Evolutionary conservation across 2,329 filamentous ascomycete genomes (phyloP).

Genomic region (Apiospora aurea): DNA sequence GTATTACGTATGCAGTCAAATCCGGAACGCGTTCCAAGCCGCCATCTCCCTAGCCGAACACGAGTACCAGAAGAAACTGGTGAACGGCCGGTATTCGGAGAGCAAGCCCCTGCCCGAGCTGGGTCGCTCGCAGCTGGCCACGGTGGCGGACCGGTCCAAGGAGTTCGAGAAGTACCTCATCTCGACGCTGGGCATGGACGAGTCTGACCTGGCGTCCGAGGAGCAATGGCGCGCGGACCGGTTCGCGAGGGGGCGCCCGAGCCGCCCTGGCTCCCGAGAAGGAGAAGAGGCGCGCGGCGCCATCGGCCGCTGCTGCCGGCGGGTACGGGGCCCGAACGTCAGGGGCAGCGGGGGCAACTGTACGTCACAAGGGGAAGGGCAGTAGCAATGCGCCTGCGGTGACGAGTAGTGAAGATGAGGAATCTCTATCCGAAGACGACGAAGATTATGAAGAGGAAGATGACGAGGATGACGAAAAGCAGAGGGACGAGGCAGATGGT

Average conservation of each 20-base stretch:
- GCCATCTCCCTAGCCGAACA: conserved; percentile 24
- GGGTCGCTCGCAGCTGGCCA: conserved; percentile 26
- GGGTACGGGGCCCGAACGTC: too few species aligned
- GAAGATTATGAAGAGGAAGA: not conserved
- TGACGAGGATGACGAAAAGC: not conserved
- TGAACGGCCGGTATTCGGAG: not conserved
- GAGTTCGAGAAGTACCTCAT: conserved; percentile 30
- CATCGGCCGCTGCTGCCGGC: too few species aligned
- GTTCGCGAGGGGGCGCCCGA: not conserved
- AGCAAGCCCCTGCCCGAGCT: conserved; percentile 13
- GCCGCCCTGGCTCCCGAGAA: not conserved
- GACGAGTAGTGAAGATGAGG: not conserved
- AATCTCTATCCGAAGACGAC: not conserved
- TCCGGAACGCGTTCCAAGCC: conserved; percentile 27
- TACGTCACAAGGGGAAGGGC: not conserved
- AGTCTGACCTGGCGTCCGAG: not conserved
- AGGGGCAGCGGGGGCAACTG: not conserved
- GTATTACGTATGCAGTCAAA: conserved; percentile 13
- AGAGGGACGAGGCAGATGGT: not conserved
- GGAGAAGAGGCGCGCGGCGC: not conserved
- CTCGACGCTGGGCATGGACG: conserved; percentile 6
- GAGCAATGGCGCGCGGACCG: not conserved
- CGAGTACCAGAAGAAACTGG: not conserved
- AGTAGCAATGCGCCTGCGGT: not conserved
- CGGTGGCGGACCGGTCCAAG: conserved; percentile 30